A percentile compares a stretch with the other conserved stretches of the same genome.
Evolutionary conservation across 1,139 yeast genomes (phyloP).

Genomic region (Saccharomyces hybrid): DNA sequence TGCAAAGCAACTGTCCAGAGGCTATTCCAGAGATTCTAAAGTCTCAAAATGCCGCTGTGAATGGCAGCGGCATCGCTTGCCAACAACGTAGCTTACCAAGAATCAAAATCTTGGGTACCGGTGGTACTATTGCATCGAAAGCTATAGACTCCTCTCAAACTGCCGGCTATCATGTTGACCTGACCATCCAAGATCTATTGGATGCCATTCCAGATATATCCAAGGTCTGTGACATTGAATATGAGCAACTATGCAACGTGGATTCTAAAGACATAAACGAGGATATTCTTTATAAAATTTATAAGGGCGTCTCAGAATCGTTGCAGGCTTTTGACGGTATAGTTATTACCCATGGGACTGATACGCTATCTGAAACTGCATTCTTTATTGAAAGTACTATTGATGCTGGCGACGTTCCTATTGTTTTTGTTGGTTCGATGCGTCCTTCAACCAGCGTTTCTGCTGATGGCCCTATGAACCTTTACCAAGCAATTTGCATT

Average conservation of each 20-base stretch:
- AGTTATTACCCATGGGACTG: slow-evolving; percentile 69
- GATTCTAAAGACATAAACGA: slow-evolving; percentile 58
- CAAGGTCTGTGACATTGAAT: slow-evolving; percentile 48
- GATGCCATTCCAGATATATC: slow-evolving; percentile 55
- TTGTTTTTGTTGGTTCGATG: slow-evolving; percentile 66
- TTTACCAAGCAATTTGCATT: slow-evolving; percentile 60
- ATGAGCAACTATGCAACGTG: slow-evolving; percentile 56
- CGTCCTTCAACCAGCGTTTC: slow-evolving; percentile 63
- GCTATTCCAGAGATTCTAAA: slow-evolving; percentile 2
- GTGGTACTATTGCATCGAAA: slow-evolving; percentile 67
- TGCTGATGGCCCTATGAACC: slow-evolving; percentile 66
- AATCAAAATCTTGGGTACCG: slow-evolving; percentile 59
- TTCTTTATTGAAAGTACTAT: slow-evolving; percentile 56
- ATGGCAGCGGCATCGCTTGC: not conserved
- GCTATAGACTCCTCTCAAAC: slow-evolving; percentile 50
- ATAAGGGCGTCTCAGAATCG: slow-evolving; percentile 38
- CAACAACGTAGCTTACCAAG: slow-evolving; percentile 30
- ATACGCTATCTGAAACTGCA: slow-evolving; percentile 64
- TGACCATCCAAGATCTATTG: slow-evolving; percentile 55
- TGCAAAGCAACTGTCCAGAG: slow-evolving; percentile 14
- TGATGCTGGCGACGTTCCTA: slow-evolving; percentile 47
- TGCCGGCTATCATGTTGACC: slow-evolving; percentile 61
- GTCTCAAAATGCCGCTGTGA: slow-evolving; percentile 5
- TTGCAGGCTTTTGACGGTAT: slow-evolving; percentile 40
- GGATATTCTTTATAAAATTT: slow-evolving; percentile 31